Conservation (phyloP, 306 rosid genomes). For the Trichosanthes truncata region DNA sequence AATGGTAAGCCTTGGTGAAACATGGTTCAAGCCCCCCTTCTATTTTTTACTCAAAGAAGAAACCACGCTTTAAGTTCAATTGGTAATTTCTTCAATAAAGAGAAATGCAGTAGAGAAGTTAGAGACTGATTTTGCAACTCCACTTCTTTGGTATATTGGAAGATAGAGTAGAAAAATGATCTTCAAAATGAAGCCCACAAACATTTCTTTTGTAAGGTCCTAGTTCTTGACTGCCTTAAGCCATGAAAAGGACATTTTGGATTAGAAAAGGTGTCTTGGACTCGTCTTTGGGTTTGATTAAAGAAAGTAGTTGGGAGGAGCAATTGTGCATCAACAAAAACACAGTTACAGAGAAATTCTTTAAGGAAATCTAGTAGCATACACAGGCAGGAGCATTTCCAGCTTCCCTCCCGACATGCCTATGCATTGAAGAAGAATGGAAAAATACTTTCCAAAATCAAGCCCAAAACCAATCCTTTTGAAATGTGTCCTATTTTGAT, state of each 20-base stretch:
- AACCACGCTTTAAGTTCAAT: not conserved
- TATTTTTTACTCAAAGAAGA: not conserved
- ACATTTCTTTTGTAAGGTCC: not conserved
- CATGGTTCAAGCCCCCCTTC: not conserved
- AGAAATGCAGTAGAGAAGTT: not conserved
- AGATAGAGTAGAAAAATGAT: not conserved
- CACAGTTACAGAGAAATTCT: not conserved
- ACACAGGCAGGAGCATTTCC: not conserved
- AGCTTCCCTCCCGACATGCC: not conserved
- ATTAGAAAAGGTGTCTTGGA: not conserved
- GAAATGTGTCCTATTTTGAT: not conserved
- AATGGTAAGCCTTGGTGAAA: not conserved
- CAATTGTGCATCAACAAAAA: not conserved
- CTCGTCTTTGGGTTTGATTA: not conserved
- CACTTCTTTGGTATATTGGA: not conserved
- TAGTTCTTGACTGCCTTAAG: not conserved
- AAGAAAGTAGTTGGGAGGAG: not conserved
- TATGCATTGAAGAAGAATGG: not conserved
- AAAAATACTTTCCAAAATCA: not conserved
- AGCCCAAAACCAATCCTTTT: not conserved
- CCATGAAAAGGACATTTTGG: not conserved
- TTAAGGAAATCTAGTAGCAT: not conserved
- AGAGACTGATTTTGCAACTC: not conserved
- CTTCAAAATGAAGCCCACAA: not conserved
- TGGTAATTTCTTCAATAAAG: not conserved